Evolutionary conservation across 2,329 filamentous ascomycete genomes (phyloP).

Genomic region (Laburnicola sp.): DNA sequence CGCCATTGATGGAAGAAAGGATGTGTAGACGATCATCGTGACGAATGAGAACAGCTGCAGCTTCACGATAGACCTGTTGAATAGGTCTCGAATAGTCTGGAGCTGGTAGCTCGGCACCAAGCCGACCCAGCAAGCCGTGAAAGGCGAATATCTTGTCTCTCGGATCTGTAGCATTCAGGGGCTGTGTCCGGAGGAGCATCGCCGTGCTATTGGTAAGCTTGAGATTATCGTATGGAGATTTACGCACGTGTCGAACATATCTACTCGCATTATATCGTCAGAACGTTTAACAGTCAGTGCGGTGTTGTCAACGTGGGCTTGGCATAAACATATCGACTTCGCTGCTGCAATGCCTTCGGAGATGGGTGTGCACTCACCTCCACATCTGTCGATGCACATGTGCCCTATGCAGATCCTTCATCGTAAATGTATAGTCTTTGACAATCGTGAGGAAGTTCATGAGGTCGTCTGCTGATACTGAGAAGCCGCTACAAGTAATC

Average conservation of each 20-base stretch:
- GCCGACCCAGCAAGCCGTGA: background rate
- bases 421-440: background rate
- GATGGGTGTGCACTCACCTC: background rate
- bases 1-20: background rate
- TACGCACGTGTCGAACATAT: background rate
- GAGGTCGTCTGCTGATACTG: background rate
- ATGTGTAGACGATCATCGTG: slow-evolving; percentile 2
- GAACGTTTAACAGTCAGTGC: no score
- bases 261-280: background rate
- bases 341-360: no score
- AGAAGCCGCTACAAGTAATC: background rate
- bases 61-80: background rate
- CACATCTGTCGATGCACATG: slow-evolving; percentile 8
- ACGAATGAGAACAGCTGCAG: background rate
- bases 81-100: slow-evolving; percentile 3
- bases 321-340: no score
- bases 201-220: slow-evolving; percentile 3
- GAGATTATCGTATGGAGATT: background rate
- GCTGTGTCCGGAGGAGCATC: slow-evolving; percentile 1
- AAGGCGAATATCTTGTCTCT: slow-evolving; percentile 9
- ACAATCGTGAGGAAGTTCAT: slow-evolving; percentile 1
- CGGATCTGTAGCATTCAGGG: background rate
- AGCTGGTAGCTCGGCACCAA: background rate
- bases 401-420: background rate
- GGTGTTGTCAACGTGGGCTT: no score